A percentile compares a stretch with the other conserved stretches of the same genome.
Conservation (phyloP, 2,329 filamentous ascomycete species). For the Exophiala alcalophila region DNA sequence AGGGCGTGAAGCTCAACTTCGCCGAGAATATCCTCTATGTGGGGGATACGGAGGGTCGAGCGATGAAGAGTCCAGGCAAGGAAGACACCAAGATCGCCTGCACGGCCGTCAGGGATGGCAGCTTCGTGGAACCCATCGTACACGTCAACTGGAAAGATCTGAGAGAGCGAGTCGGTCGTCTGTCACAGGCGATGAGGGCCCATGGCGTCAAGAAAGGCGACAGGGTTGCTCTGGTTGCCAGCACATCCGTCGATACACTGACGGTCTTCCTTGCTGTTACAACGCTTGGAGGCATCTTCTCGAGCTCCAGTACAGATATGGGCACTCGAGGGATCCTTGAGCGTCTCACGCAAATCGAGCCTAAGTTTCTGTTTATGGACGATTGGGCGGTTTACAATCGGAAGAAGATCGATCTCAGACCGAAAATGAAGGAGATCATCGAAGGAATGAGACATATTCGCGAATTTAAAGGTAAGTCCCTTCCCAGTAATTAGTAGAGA, state of each 20-base stretch:
- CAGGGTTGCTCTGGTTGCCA: slow-evolving; percentile 69
- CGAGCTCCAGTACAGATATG: slow-evolving; percentile 77
- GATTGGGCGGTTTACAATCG: slow-evolving; percentile 78
- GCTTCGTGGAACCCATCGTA: slow-evolving; percentile 31
- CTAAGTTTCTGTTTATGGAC: slow-evolving; percentile 77
- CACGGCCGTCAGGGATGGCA: slow-evolving; percentile 58
- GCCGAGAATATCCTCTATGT: slow-evolving; percentile 73
- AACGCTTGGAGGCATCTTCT: slow-evolving; percentile 72
- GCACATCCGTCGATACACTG: slow-evolving; percentile 71
- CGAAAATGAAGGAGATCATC: slow-evolving; percentile 69
- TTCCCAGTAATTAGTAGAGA: too few relatives aligned
- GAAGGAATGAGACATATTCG: slow-evolving; percentile 58
- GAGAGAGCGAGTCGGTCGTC: slow-evolving; percentile 54
- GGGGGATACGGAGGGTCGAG: slow-evolving; percentile 42
- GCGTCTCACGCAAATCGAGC: slow-evolving; percentile 69
- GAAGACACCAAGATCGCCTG: slow-evolving; percentile 68
- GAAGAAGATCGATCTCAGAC: slow-evolving; percentile 66
- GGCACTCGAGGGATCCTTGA: slow-evolving; percentile 76
- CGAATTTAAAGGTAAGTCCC: slow-evolving; percentile 63
- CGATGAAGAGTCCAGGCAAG: slow-evolving; percentile 50
- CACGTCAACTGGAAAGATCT: slow-evolving; percentile 67
- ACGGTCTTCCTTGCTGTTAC: slow-evolving; percentile 67
- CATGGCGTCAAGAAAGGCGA: slow-evolving; percentile 69
- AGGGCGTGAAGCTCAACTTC: slow-evolving; percentile 70
- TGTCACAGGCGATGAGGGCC: slow-evolving; percentile 65